Evolutionary conservation across 352 stramenopile species (phyloP), one percentile per base, ranked within the genome.

Genomic region (Phytophthora pseudosyringae): DNA sequence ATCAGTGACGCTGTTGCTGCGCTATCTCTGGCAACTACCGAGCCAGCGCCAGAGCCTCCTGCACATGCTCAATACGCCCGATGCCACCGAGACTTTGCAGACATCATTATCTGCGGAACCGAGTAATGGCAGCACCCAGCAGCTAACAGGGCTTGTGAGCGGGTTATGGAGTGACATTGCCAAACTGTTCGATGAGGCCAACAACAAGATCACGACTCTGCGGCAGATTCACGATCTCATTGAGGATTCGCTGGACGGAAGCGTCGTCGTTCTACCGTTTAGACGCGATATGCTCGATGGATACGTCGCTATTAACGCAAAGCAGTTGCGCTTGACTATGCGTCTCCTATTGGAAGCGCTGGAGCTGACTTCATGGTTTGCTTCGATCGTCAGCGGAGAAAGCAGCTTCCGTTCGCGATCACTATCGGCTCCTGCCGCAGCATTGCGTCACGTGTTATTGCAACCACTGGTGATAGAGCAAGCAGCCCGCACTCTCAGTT

Each of bases 271-370:
- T n/a, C 54, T 86, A 18, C 75, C 77, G 11, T 86, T 89, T 58
- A 67, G 76, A 8, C 80, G 76, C 16, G 75, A 80, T 41, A 81
- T 86, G 72, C 73, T 89, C 9, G 77, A 86, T 50, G 71, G 72
- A 1, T 89, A 89, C 56, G 79, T 90, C 21, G 85, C 79, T 2
- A 78, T 93, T 21, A 83, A 91, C 45, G 78, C 78, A 4, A 93
- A 93, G 48, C 83, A 93, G 35, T 59, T 91, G 25, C 75, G 85
- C 0, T 41, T 91, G 49, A 81, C 81, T 11, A 80, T 91, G 45
- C 81, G 82, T 25, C 66, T 86, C 35, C 62, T 93, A 3, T 44
- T 91, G 16, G 85, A 91, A 64, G 75, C 79, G 5, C 46, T 94
- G 29, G 82, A 91, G 55, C 48, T 88, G 45, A 69, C 83, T 3